Percentiles rank a stretch among this genome's conserved stretches.
Conservation (phyloP, 2,329 filamentous ascomycete genomes). For the Leptographium lundbergii region DNA sequence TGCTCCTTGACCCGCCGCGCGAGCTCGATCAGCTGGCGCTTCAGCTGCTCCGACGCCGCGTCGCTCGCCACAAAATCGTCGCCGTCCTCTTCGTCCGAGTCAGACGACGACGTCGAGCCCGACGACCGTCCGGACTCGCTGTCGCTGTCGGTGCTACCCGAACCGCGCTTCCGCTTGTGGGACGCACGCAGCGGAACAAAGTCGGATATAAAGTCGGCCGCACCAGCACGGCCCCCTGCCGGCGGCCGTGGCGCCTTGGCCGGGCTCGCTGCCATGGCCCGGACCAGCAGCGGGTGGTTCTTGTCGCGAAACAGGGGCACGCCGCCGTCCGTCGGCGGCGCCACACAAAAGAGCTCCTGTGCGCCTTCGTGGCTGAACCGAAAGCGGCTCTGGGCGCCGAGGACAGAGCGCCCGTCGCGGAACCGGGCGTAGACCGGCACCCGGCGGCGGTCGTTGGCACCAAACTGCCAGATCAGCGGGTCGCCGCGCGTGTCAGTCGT, state of each 20-base stretch:
- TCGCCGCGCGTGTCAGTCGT: constrained; percentile 66
- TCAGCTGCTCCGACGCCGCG: neutral
- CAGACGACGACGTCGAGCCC: neutral
- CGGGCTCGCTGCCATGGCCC: constrained; percentile 8
- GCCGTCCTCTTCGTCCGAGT: constrained; percentile 21
- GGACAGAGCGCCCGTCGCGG: constrained; percentile 56
- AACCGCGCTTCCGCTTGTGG: constrained; percentile 27
- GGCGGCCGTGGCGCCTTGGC: neutral
- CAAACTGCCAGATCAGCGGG: constrained; percentile 60
- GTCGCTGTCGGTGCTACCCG: neutral
- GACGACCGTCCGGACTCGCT: neutral
- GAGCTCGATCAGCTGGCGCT: constrained; percentile 29
- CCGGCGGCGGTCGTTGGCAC: constrained; percentile 56
- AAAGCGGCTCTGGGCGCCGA: constrained; percentile 50
- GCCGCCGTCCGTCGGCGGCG: constrained; percentile 30
- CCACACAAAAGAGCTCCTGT: constrained; percentile 40
- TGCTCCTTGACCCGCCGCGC: constrained; percentile 49
- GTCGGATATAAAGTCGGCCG: constrained; percentile 20
- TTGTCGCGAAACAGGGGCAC: constrained; percentile 29
- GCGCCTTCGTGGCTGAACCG: constrained; percentile 55
- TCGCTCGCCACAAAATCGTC: constrained; percentile 11
- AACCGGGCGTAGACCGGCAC: constrained; percentile 59
- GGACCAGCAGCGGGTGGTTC: constrained; percentile 29
- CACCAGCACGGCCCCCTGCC: neutral
- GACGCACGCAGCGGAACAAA: constrained; percentile 33